Conservation (phyloP, 176 grass and related monocot species). For the Triticum monococcum region DNA sequence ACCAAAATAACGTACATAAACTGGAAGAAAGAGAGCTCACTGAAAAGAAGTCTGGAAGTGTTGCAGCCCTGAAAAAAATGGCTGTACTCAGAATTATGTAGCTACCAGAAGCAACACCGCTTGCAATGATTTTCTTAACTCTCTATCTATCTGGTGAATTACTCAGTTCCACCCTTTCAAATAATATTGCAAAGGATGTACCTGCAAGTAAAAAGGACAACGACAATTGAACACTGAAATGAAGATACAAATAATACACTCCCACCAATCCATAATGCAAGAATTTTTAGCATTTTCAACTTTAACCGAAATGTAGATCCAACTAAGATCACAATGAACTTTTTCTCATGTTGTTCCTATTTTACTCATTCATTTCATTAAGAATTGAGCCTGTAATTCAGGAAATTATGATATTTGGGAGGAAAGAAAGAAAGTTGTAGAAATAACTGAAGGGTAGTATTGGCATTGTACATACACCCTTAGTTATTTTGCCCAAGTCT, state of each 20-base stretch:
- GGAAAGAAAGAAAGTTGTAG: neutral
- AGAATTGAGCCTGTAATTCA: neutral
- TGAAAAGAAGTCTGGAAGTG: neutral
- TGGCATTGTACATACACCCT: neutral
- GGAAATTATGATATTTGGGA: neutral
- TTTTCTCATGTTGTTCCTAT: neutral
- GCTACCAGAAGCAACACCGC: constrained; percentile 33
- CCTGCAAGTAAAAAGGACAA: constrained; percentile 18
- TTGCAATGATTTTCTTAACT: constrained; percentile 41
- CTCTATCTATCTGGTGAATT: constrained; percentile 31
- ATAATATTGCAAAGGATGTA: constrained; percentile 47
- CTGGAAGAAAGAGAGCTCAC: constrained; percentile 27
- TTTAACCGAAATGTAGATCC: neutral
- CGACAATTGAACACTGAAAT: neutral
- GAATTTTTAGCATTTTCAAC: neutral
- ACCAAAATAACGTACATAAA: neutral
- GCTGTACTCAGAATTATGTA: constrained; percentile 41
- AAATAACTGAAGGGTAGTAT: neutral
- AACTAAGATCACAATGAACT: neutral
- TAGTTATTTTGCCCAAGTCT: neutral
- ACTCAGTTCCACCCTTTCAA: constrained; percentile 35
- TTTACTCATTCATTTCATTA: neutral
- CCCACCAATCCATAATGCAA: neutral
- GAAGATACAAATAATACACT: neutral
- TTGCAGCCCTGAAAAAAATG: constrained; percentile 30